Evolutionary conservation across 2,329 filamentous ascomycete species (phyloP).

Genomic region (Zasmidium cellare): DNA sequence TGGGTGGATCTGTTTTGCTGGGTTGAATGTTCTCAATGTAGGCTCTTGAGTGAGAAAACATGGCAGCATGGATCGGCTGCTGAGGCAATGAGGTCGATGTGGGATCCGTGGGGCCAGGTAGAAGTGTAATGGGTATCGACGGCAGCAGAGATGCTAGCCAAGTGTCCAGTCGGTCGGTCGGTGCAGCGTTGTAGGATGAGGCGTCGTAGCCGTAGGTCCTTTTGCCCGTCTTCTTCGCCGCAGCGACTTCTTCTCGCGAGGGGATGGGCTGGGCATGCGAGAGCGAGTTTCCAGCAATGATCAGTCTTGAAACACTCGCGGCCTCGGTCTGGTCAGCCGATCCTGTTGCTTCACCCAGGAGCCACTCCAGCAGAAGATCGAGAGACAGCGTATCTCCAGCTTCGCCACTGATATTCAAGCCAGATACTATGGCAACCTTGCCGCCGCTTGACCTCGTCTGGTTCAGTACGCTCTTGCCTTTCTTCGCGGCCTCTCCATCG

Average conservation of each 20-base stretch:
- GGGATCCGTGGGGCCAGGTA: slow-evolving; percentile 82
- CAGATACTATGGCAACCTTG: slow-evolving; percentile 87
- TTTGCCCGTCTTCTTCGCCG: slow-evolving; percentile 48
- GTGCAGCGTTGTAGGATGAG: slow-evolving; percentile 80
- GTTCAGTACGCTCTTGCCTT: slow-evolving; percentile 39
- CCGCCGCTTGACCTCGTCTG: slow-evolving; percentile 49
- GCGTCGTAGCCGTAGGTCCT: slow-evolving; percentile 97
- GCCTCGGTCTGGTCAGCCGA: slow-evolving; percentile 59
- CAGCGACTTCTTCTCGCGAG: slow-evolving; percentile 46
- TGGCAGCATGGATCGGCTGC: slow-evolving; percentile 86
- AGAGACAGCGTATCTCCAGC: slow-evolving; percentile 74
- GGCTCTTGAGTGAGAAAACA: slow-evolving; percentile 75
- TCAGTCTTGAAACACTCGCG: slow-evolving; percentile 74
- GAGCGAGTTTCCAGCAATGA: slow-evolving; percentile 91
- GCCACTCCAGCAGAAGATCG: slow-evolving; percentile 78
- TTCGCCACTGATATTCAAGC: slow-evolving; percentile 76
- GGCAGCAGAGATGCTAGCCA: slow-evolving; percentile 81
- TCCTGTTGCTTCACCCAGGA: slow-evolving; percentile 77
- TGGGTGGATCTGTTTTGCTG: slow-evolving; percentile 33
- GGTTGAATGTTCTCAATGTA: slow-evolving; percentile 58
- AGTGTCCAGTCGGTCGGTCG: slow-evolving; percentile 78
- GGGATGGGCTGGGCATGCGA: slow-evolving; percentile 49
- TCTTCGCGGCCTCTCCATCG: slow-evolving; percentile 43
- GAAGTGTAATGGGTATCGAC: slow-evolving; percentile 81
- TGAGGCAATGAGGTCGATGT: slow-evolving; percentile 89